phyloP scores from a whole-genome alignment of 2,329 filamentous ascomycete species.

The Colletotrichum endophyticum region DNA sequence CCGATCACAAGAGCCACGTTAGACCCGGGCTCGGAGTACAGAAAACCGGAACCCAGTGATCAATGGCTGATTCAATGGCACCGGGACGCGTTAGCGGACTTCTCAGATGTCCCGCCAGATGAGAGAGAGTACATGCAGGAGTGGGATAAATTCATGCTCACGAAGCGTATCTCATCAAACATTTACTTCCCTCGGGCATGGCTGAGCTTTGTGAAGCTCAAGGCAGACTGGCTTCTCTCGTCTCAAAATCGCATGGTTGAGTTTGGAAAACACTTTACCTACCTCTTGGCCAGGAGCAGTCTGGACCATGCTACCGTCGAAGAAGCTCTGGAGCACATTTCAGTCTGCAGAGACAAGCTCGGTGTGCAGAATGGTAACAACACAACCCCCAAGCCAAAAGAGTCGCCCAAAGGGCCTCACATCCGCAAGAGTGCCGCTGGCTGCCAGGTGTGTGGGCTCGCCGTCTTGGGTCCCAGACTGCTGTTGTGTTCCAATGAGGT shows the following conservation, averaged over 20 bases:
- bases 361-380: slow-evolving; percentile 1
- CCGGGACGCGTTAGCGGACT: slow-evolving; percentile 61
- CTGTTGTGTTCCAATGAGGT: slow-evolving; percentile 58
- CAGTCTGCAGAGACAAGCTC: slow-evolving; percentile 41
- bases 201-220: slow-evolving; percentile 54
- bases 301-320: slow-evolving; percentile 49
- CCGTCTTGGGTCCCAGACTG: slow-evolving; percentile 51
- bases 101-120: slow-evolving; percentile 56
- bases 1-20: slow-evolving; percentile 59
- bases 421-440: slow-evolving; percentile 48
- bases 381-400: slow-evolving; percentile 20
- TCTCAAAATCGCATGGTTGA: slow-evolving; percentile 54
- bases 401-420: slow-evolving; percentile 36
- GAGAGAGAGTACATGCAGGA: slow-evolving; percentile 65
- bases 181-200: slow-evolving; percentile 58
- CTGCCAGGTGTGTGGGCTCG: slow-evolving; percentile 52
- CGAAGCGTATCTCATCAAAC: slow-evolving; percentile 54
- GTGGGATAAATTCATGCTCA: slow-evolving; percentile 62
- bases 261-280: slow-evolving; percentile 59
- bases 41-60: slow-evolving; percentile 47
- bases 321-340: slow-evolving; percentile 47
- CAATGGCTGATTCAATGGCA: slow-evolving; percentile 65
- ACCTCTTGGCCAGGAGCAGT: slow-evolving; percentile 53
- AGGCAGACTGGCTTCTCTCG: slow-evolving; percentile 57
- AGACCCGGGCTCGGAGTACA: slow-evolving; percentile 51